Base-by-base conservation (phyloP, 768 basidiomycete species). In the Chlorophyllum brunneum region DNA sequence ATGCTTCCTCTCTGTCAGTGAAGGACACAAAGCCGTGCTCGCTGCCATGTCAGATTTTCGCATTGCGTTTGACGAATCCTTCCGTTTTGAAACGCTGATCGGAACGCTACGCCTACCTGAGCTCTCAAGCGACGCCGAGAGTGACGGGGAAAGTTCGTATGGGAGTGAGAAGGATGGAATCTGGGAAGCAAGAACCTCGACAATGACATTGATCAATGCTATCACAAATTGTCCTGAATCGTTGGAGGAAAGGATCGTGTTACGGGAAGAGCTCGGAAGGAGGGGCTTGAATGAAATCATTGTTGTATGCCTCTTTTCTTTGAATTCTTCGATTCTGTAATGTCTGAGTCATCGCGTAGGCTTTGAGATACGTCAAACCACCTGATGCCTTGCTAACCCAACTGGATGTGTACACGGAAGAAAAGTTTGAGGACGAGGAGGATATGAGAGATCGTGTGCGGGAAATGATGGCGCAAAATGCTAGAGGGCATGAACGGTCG, bases 401-500 rank as follows among this genome's bases (percentile, higher is more conserved):
- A 59, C 68, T 94, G 5, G 80, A 86, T 56, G 76, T 91, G 23
- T 95, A 93, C 59, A 78, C 81, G 0, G 92, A 95, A 56, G 92
- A 95, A 65, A 89, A 91, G 59, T 88, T 85, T 39, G 92, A 95
- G 60, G 93, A 97, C 63, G 88, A 91, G 63, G 85, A 88, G 61
- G 89, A 94, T 44, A 77, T 90, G 67, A 82, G 83, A 33, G 85
- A 93, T 56, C 78, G 82, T 30, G 72, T 80, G 31, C 74, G 69
- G 30, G 61, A 59, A 42, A 40, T 73, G 15, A 58, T 76, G 41
- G 44, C 55, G 15, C 63, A 61, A 31, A 56, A 59, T 39, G 58
- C 56, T 13, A 56, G 55, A 30, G 65, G 59, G 5, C 23, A 37
- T 18, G 63, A 69, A 39, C 62, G 68, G 13, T 57, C 67, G 2